phyloP scores from a whole-genome alignment of 176 grass and related monocot genomes.

The Avena insularis region DNA sequence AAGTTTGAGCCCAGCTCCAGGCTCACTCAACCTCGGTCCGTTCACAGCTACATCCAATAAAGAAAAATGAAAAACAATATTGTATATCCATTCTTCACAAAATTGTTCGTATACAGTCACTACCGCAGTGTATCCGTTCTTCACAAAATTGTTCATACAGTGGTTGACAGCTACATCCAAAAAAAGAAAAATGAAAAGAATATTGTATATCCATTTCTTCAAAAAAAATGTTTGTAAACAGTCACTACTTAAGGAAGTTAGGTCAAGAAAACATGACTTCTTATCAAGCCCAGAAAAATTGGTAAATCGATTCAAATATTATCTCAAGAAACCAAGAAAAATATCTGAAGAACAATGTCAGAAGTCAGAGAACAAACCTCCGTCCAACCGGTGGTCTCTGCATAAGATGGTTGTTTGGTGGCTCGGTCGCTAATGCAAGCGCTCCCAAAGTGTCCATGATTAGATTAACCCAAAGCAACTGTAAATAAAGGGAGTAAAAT shows the following conservation, averaged over 20 bases:
- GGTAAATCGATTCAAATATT: background rate
- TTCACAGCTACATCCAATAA: background rate
- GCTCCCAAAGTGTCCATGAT: conserved; percentile 99
- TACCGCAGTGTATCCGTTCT: background rate
- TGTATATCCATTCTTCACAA: background rate
- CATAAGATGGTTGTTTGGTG: conserved; percentile 85
- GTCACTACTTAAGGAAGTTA: background rate
- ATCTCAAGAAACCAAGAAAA: background rate
- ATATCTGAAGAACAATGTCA: conserved; percentile 13
- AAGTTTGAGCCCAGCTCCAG: background rate
- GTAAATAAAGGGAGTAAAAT: conserved; percentile 29
- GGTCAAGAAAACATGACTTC: background rate
- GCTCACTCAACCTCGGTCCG: background rate
- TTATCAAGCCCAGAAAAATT: background rate
- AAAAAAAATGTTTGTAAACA: background rate
- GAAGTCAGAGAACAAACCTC: conserved; percentile 59
- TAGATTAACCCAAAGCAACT: conserved; percentile 95
- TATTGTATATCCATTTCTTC: background rate
- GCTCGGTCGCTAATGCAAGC: conserved; percentile 95
- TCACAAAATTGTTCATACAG: background rate
- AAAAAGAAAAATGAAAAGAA: background rate
- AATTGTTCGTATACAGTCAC: background rate
- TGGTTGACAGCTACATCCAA: background rate
- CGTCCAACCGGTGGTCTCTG: conserved; percentile 73
- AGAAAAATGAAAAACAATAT: background rate